Percentiles rank a stretch among this genome's conserved stretches.
Evolutionary conservation across 768 basidiomycete genomes (phyloP).

Genomic region (Lactarius psammicola): DNA sequence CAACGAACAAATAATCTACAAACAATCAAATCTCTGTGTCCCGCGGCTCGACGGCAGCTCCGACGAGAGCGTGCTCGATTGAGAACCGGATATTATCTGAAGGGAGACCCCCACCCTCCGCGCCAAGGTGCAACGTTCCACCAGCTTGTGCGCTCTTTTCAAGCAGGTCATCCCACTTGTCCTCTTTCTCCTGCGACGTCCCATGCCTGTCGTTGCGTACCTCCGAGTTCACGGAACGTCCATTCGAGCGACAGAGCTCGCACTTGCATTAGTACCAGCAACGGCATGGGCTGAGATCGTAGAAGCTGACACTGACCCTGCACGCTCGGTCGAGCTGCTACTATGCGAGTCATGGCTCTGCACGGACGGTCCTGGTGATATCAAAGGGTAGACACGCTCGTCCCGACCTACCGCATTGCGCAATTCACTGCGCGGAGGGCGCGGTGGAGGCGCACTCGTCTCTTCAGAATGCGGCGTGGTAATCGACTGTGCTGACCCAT

Average conservation of each 20-base stretch:
- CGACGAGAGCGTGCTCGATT: slow-evolving; percentile 24
- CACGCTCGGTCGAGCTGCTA: slow-evolving; percentile 23
- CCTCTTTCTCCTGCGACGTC: slow-evolving; percentile 69
- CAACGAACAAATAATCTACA: background rate
- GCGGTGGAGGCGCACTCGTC: slow-evolving; percentile 28
- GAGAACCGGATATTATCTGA: slow-evolving; percentile 47
- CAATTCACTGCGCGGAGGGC: slow-evolving; percentile 31
- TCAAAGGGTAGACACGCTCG: slow-evolving; percentile 10
- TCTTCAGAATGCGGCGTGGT: slow-evolving; percentile 26
- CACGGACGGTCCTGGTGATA: slow-evolving; percentile 31
- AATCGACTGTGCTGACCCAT: slow-evolving; percentile 9
- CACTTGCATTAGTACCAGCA: background rate
- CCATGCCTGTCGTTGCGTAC: slow-evolving; percentile 40
- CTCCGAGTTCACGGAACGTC: slow-evolving; percentile 52
- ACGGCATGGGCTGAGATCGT: background rate
- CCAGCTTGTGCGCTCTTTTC: slow-evolving; percentile 66
- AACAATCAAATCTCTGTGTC: background rate
- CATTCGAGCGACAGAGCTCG: slow-evolving; percentile 34
- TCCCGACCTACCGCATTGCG: slow-evolving; percentile 24
- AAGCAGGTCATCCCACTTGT: slow-evolving; percentile 67
- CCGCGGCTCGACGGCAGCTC: background rate
- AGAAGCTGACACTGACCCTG: slow-evolving; percentile 19
- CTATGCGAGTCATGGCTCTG: slow-evolving; percentile 21
- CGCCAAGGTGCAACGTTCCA: slow-evolving; percentile 63
- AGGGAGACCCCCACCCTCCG: slow-evolving; percentile 39